Evolutionary conservation across 2,329 filamentous ascomycete species (phyloP).

Genomic region (Colletotrichum sp.): DNA sequence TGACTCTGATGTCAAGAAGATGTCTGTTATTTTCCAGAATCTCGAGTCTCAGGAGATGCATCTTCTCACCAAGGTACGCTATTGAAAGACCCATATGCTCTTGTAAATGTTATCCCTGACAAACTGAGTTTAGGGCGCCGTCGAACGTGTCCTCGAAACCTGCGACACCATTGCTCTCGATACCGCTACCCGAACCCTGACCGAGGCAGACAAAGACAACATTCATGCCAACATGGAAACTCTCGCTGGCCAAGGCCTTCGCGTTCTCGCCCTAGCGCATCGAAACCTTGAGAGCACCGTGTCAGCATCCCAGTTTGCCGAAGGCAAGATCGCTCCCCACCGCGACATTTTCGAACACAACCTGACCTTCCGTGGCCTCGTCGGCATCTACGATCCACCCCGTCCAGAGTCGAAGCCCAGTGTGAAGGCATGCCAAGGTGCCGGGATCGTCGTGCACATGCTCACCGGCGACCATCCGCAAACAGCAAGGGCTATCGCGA

Average conservation of each 20-base stretch:
- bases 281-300: conserved; percentile 38
- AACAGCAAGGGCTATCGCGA: conserved; percentile 68
- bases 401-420: conserved; percentile 68
- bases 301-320: conserved; percentile 47
- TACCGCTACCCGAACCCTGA: conserved; percentile 52
- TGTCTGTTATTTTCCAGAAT: conserved; percentile 72
- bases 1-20: conserved; percentile 77
- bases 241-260: conserved; percentile 69
- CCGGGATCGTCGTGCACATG: conserved; percentile 71
- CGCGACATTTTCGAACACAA: conserved; percentile 65
- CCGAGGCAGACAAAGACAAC: conserved; percentile 56
- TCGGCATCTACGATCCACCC: conserved; percentile 75
- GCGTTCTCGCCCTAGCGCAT: conserved; percentile 72
- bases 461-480: conserved; percentile 73
- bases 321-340: conserved; percentile 31
- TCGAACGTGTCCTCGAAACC: conserved; percentile 70
- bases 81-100: conserved; percentile 48
- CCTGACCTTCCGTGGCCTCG: conserved; percentile 70
- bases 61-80: conserved; percentile 60
- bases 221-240: conserved; percentile 73
- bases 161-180: conserved; percentile 59
- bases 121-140: conserved; percentile 54
- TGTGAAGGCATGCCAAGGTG: conserved; percentile 62
- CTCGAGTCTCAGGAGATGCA: conserved; percentile 40
- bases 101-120: conserved; percentile 54